phyloP scores from a whole-genome alignment of 2,329 filamentous ascomycete genomes.

The Sporothrix globosa region DNA sequence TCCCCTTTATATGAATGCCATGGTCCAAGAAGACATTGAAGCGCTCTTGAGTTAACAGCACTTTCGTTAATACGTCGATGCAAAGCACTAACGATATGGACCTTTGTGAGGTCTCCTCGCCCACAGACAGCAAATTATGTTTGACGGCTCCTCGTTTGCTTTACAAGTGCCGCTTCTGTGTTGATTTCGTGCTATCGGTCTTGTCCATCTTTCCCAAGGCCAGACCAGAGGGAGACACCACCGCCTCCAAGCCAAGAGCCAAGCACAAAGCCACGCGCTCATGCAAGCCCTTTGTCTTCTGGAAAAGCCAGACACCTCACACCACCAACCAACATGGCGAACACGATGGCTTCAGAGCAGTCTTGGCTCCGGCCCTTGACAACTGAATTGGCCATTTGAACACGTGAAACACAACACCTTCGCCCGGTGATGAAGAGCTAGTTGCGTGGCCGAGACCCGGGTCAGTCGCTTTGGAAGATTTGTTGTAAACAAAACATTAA shows the following conservation, averaged over 20 bases:
- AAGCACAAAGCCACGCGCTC: constrained; percentile 16
- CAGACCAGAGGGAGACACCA: constrained; percentile 1
- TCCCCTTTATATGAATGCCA: no score
- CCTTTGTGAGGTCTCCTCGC: background rate
- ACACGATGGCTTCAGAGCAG: background rate
- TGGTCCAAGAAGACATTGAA: no score
- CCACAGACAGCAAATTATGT: background rate
- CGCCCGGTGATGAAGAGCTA: background rate
- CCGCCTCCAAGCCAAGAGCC: constrained; percentile 14
- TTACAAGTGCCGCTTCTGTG: constrained; percentile 5
- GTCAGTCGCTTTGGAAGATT: constrained; percentile 5
- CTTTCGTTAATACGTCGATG: background rate
- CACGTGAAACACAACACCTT: background rate
- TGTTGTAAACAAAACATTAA: no score
- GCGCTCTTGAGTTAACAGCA: no score
- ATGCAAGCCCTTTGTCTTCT: constrained; percentile 5
- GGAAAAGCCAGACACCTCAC: constrained; percentile 4
- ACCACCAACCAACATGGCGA: background rate
- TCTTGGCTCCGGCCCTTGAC: constrained; percentile 5
- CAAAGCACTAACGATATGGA: constrained; percentile 19
- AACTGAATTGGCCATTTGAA: background rate
- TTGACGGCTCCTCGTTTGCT: background rate
- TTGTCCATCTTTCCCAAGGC: background rate
- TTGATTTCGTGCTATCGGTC: background rate
- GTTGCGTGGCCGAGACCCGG: background rate